Evolutionary conservation across 352 stramenopile species (phyloP), one percentile per base, ranked within the genome.

Genomic region (Pythium phragmitis): DNA sequence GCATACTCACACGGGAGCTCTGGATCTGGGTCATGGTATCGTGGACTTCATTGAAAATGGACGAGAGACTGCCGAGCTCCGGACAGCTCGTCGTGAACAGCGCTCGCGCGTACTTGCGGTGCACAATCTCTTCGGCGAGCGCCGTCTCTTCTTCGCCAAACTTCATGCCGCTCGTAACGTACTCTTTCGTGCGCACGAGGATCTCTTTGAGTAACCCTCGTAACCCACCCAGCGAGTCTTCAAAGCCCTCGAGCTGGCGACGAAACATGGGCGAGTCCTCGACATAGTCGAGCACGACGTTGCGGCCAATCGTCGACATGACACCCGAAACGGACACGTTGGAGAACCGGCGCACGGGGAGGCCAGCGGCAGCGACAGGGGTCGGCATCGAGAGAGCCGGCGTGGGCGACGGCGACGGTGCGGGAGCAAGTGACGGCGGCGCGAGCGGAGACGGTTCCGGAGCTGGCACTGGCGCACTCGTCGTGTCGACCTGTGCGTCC

Each of bases 191-290:
- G 42, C 78, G 79, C 13, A 54, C 66, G 43, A 92, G 62, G 13
- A 96, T 76, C 63, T 94, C 85, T 36, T 87, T 87, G 13, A 96
- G 52, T 16, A 96, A 60, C 0, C 70, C 69, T 9, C 83, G 76
- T 0, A 96, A 66, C 1, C 84, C 85, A 1, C 75, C 73, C 4
- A 93, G 72, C 26, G 84, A 88, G 36, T 92, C 85, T 30, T 96
- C 87, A 45, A 92, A 88, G 19, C 79, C 74, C 56, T 96, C 87
- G 17, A 96, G 47, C 50, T 92, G 83, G 5, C 85, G 75, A 0
- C 87, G 73, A 60, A 94, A 96, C 84, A 92, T 92, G 47, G 87
- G 87, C 57, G 87, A 96, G 69, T 96, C 87, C 50, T 90, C 82
- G 7, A 91, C 82, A 66, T 88, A 96, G 69, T 96, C 83, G 36